Evolutionary conservation across 2,329 filamentous ascomycete genomes (phyloP).

Genomic region (Alternaria atra): DNA sequence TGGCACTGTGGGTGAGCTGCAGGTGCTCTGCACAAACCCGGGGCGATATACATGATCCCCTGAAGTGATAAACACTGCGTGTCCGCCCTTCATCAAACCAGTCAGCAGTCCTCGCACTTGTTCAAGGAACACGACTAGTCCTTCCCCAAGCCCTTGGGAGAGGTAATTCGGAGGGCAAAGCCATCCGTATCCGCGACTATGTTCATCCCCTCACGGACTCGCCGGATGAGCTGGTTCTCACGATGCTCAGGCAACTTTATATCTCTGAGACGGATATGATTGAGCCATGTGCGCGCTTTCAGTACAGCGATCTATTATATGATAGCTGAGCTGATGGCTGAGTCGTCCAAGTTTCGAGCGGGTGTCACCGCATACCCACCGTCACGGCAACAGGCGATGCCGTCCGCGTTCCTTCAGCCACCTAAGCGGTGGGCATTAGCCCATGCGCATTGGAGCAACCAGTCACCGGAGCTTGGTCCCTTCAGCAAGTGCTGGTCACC

Average conservation of each 20-base stretch:
- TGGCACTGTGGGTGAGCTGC: constrained; percentile 14
- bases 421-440: neutral
- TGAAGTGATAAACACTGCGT: constrained; percentile 11
- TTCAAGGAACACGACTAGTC: neutral
- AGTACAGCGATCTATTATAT: neutral
- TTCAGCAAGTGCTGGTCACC: neutral
- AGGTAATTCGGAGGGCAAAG: neutral
- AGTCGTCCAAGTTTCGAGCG: neutral
- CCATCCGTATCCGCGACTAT: neutral
- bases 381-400: constrained; percentile 6
- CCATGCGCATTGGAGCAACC: neutral
- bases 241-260: neutral
- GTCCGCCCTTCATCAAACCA: neutral
- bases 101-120: neutral
- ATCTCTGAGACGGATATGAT: neutral
- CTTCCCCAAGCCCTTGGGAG: neutral
- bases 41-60: constrained; percentile 5
- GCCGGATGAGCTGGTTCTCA: neutral
- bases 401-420: neutral
- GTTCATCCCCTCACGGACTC: neutral
- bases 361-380: neutral
- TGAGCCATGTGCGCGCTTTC: neutral
- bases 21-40: constrained; percentile 9
- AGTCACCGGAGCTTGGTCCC: neutral
- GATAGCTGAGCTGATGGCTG: neutral